Evolutionary conservation across 2,329 filamentous ascomycete genomes (phyloP).

Genomic region (Aspergillus unguis): DNA sequence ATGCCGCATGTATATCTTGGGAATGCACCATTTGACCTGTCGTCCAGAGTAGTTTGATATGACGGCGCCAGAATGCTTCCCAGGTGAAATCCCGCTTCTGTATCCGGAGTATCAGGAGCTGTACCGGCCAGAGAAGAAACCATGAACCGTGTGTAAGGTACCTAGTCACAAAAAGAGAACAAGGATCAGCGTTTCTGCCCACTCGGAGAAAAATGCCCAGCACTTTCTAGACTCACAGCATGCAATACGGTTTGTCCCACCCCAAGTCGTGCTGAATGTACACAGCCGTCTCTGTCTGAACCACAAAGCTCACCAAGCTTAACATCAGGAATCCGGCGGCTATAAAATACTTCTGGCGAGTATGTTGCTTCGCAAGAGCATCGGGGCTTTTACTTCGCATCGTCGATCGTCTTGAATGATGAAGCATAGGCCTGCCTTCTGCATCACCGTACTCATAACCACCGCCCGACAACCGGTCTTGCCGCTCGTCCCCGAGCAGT

Average conservation of each 20-base stretch:
- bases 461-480: constrained; percentile 35
- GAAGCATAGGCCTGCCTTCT: constrained; percentile 39
- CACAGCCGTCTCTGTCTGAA: constrained; percentile 93
- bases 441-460: constrained; percentile 28
- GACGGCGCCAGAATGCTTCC: constrained; percentile 78
- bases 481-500: constrained; percentile 49
- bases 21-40: constrained; percentile 83
- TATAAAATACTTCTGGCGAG: constrained; percentile 79
- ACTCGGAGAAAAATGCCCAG: neutral
- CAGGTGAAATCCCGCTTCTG: constrained; percentile 77
- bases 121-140: constrained; percentile 81
- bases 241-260: constrained; percentile 99
- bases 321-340: constrained; percentile 78
- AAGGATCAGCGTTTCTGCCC: neutral
- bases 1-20: constrained; percentile 64
- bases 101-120: constrained; percentile 74
- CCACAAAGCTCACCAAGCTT: constrained; percentile 80
- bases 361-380: constrained; percentile 59
- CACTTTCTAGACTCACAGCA: constrained; percentile 63
- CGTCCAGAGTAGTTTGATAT: constrained; percentile 60
- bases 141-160: constrained; percentile 94
- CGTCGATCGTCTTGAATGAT: constrained; percentile 57
- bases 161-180: constrained; percentile 32
- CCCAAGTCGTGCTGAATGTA: constrained; percentile 89
- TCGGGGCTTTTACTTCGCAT: constrained; percentile 77